Conservation (phyloP, 2,329 filamentous ascomycete species). For the Arachnomyces sp. region DNA sequence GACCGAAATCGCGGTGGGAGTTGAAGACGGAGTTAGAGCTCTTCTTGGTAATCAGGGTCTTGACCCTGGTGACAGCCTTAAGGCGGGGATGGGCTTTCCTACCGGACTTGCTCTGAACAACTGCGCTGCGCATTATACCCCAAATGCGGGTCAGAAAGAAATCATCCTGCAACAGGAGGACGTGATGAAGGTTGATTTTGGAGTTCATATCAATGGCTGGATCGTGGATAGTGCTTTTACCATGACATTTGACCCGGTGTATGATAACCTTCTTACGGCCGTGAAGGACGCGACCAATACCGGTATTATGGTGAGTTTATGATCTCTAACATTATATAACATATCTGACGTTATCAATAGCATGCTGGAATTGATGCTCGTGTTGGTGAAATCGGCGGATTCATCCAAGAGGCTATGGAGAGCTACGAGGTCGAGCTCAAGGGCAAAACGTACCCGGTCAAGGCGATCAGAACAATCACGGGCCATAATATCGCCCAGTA, state of each 20-base stretch:
- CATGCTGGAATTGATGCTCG: slow-evolving; percentile 50
- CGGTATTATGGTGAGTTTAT: slow-evolving; percentile 34
- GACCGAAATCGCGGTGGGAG: slow-evolving; percentile 44
- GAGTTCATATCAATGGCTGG: slow-evolving; percentile 70
- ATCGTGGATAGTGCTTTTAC: slow-evolving; percentile 81
- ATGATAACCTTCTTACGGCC: slow-evolving; percentile 65
- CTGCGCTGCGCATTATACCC: slow-evolving; percentile 49
- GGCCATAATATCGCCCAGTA: slow-evolving; percentile 50
- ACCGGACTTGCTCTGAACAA: slow-evolving; percentile 50
- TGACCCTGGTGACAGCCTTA: slow-evolving; percentile 44
- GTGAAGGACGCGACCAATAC: slow-evolving; percentile 69
- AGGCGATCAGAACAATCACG: slow-evolving; percentile 48
- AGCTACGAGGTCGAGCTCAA: slow-evolving; percentile 53
- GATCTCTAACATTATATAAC: not conserved
- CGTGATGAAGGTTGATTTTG: slow-evolving; percentile 77
- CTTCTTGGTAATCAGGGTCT: slow-evolving; percentile 46
- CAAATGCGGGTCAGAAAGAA: slow-evolving; percentile 57
- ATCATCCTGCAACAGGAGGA: slow-evolving; percentile 63
- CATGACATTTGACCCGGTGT: slow-evolving; percentile 65
- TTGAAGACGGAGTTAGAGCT: slow-evolving; percentile 48
- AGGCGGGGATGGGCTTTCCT: slow-evolving; percentile 49
- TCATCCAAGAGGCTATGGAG: slow-evolving; percentile 56
- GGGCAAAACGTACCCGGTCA: slow-evolving; percentile 45
- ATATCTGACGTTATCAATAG: slow-evolving; percentile 18
- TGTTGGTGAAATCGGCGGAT: slow-evolving; percentile 49